Base-by-base conservation (phyloP, 352 stramenopile species). In the Plasmopara viticola region DNA sequence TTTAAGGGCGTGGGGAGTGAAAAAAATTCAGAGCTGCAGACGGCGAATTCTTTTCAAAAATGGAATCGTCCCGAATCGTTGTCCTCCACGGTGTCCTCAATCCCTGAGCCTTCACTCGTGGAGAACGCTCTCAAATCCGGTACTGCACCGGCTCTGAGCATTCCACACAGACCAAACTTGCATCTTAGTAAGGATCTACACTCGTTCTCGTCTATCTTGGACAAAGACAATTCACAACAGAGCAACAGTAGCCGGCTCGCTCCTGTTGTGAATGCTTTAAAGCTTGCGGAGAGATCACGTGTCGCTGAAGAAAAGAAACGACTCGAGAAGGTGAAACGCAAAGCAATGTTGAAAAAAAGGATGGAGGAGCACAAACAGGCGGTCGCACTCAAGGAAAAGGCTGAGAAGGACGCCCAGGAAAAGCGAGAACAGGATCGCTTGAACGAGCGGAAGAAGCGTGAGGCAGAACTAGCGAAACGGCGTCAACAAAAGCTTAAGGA, bases 121-220 rank as follows among this genome's bases (percentile, higher is more conserved):
- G 55, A 72, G 20, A 53, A 56, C 51, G 47, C 50, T 6, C 33
- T 62, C 34, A 69, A 60, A 60, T 35, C 44, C 5, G 56, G 39
- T 5, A 15, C 50, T 45, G 52, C 54, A 25, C 39, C 30, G 35
- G 31, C 41, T 57, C 9, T 39, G 10, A 62, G 43, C 20, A 53
- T 50, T 5, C 48, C 52, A 29, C 73, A 72, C 20, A 82, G 66
- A 18, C 74, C 72, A 13, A 49, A 67, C 8, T 29, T 68, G 1
- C 90, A 94, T 55, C 66, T 91, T 2, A 66, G 90, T 4, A 88
- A 73, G 44, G 78, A 72, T 7, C 35, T 94, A 20, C 80, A 91
- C 37, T 91, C 80, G 9, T 81, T 91, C 48, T 80, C 74, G 7
- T 66, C 72, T n/a, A 53, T 94, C 25, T 44, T 90, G 15, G 76